Percentiles rank a stretch among this genome's conserved stretches.
Conservation (phyloP, 108 stramenopile species). For the Craspedostauros australis region DNA sequence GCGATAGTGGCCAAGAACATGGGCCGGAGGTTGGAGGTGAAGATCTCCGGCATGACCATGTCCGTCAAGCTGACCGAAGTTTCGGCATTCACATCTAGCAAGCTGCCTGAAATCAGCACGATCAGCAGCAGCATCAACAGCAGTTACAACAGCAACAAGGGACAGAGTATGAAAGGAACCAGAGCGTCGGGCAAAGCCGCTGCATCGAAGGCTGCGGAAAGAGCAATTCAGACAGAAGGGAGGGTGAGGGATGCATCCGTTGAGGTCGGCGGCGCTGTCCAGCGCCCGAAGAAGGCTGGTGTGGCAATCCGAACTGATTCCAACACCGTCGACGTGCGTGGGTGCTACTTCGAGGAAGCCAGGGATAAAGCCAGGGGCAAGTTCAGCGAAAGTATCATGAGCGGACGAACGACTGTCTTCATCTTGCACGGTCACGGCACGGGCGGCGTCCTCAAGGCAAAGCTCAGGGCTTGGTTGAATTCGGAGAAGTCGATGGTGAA, state of each 20-base stretch:
- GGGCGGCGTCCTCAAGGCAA: conserved; percentile 63
- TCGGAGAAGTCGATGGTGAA: conserved; percentile 52
- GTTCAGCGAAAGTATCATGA: conserved; percentile 45
- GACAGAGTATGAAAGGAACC: neutral
- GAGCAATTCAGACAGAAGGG: conserved; percentile 49
- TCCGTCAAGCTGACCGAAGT: conserved; percentile 60
- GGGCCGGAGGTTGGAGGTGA: conserved; percentile 60
- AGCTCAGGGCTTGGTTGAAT: conserved; percentile 62
- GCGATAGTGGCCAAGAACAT: conserved; percentile 43
- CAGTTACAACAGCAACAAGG: conserved; percentile 1
- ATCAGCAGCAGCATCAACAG: too few relatives aligned
- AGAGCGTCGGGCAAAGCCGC: neutral
- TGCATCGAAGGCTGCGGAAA: conserved; percentile 52
- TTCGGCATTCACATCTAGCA: conserved; percentile 27
- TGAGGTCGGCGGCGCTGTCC: conserved; percentile 9
- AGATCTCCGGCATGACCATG: conserved; percentile 46
- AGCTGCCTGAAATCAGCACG: neutral
- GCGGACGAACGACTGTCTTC: conserved; percentile 41
- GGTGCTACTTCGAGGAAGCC: conserved; percentile 75
- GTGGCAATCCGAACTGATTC: conserved; percentile 54
- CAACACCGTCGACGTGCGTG: conserved; percentile 87
- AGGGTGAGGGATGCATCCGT: neutral
- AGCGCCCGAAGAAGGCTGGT: neutral
- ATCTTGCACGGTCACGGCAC: conserved; percentile 83
- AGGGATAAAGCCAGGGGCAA: conserved; percentile 42